A percentile compares a stretch with the other conserved stretches of the same genome.
Evolutionary conservation across 495 filamentous ascomycete species (phyloP).

Genomic region (Hypomontagnella monticulosa): DNA sequence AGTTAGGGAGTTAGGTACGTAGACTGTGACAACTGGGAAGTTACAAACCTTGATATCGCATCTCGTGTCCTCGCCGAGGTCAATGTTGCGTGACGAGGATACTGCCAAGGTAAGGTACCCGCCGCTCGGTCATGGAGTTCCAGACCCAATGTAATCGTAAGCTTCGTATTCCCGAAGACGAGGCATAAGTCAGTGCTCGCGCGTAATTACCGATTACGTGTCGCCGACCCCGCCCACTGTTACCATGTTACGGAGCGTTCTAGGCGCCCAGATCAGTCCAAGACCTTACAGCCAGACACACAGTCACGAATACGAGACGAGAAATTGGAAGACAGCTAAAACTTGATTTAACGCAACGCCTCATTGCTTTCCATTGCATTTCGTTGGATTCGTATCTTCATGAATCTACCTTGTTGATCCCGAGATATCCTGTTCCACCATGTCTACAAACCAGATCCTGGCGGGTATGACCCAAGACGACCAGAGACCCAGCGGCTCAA

Average conservation of each 20-base stretch:
- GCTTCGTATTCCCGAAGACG: too few species aligned
- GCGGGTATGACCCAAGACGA: slow-evolving; percentile 20
- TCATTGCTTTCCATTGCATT: slow-evolving; percentile 14
- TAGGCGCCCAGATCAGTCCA: too few species aligned
- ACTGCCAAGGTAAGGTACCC: too few species aligned
- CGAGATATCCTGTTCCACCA: slow-evolving; percentile 28
- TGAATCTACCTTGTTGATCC: slow-evolving; percentile 38
- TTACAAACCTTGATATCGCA: neutral
- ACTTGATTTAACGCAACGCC: neutral
- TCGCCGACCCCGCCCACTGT: too few species aligned
- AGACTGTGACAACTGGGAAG: neutral
- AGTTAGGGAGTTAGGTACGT: neutral
- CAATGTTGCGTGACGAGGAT: too few species aligned
- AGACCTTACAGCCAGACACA: neutral
- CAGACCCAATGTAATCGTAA: too few species aligned
- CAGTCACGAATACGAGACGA: slow-evolving; percentile 6
- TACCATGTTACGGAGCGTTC: too few species aligned
- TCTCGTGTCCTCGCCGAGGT: too few species aligned
- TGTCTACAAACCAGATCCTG: slow-evolving; percentile 32
- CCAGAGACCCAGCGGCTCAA: slow-evolving; percentile 34
- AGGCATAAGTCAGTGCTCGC: too few species aligned
- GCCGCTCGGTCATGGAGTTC: too few species aligned
- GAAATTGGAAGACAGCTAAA: neutral
- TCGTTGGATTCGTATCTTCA: slow-evolving; percentile 35
- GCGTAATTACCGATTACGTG: too few species aligned